phyloP scores from a whole-genome alignment of 2,329 filamentous ascomycete species.

The Botryotinia convoluta region DNA sequence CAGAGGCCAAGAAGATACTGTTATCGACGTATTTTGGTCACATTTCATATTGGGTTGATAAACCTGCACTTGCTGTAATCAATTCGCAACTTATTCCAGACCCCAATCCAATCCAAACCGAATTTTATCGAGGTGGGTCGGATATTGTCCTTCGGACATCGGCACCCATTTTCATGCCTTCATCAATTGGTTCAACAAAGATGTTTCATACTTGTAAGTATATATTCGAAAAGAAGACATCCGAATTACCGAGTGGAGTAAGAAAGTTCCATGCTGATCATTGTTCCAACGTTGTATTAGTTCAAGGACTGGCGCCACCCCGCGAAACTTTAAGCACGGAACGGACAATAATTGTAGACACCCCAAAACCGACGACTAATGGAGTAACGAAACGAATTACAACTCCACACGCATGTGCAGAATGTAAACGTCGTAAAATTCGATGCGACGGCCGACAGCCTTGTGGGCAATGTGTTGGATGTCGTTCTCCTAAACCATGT shows the following conservation, averaged over 20 bases:
- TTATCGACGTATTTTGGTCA: constrained; percentile 12
- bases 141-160: constrained; percentile 14
- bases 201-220: constrained; percentile 40
- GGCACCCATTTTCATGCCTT: constrained; percentile 31
- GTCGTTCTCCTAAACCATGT: constrained; percentile 74
- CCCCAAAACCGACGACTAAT: constrained; percentile 37
- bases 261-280: constrained; percentile 11
- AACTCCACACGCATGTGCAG: constrained; percentile 65
- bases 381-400: constrained; percentile 51
- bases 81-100: constrained; percentile 2
- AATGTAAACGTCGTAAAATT: constrained; percentile 78
- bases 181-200: constrained; percentile 32
- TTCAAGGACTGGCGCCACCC: constrained; percentile 37
- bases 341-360: constrained; percentile 27
- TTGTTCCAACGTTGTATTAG: constrained; percentile 25
- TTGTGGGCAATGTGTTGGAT: constrained; percentile 79
- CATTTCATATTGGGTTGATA: constrained; percentile 19
- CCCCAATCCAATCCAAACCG: neutral
- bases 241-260: constrained; percentile 14
- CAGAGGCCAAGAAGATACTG: constrained; percentile 1
- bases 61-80: constrained; percentile 15
- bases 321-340: constrained; percentile 29
- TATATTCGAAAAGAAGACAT: neutral
- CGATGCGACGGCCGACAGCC: constrained; percentile 80
- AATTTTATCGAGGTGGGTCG: neutral